phyloP scores from a whole-genome alignment of 257 asterid species.

The Cordia subcordata region DNA sequence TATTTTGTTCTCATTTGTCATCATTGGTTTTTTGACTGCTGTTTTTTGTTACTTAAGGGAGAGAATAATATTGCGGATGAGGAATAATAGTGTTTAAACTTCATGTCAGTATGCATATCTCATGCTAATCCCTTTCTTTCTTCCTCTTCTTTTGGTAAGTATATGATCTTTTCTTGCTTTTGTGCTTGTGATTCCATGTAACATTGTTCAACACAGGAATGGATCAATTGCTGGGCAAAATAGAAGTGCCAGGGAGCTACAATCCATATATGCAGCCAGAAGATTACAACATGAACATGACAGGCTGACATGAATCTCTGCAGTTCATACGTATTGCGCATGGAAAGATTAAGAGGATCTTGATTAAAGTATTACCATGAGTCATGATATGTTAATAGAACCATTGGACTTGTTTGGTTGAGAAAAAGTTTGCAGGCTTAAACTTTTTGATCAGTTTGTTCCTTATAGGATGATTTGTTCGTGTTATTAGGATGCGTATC shows the following conservation, averaged over 20 bases:
- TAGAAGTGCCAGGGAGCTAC: constrained; percentile 48
- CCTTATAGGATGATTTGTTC: not conserved
- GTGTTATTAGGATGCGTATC: not conserved
- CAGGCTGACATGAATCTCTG: not conserved
- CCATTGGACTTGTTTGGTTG: not conserved
- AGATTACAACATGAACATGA: constrained; percentile 42
- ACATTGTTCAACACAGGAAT: constrained; percentile 30
- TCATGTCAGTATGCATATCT: not conserved
- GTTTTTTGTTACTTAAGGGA: constrained; percentile 3
- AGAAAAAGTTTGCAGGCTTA: not conserved
- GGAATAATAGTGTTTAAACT: not conserved
- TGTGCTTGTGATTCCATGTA: not conserved
- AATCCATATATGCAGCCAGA: constrained; percentile 47
- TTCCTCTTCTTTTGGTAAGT: not conserved
- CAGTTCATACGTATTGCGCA: not conserved
- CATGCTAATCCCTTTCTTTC: not conserved
- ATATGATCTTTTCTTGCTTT: not conserved
- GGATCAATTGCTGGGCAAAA: constrained; percentile 45
- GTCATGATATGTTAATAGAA: not conserved
- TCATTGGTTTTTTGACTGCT: no score
- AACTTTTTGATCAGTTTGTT: not conserved
- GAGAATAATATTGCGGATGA: no score
- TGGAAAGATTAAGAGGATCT: not conserved
- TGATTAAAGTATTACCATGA: not conserved
- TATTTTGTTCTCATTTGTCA: no score